phyloP scores from a whole-genome alignment of 805 yeast genomes.

The Myxozyma geophila region DNA sequence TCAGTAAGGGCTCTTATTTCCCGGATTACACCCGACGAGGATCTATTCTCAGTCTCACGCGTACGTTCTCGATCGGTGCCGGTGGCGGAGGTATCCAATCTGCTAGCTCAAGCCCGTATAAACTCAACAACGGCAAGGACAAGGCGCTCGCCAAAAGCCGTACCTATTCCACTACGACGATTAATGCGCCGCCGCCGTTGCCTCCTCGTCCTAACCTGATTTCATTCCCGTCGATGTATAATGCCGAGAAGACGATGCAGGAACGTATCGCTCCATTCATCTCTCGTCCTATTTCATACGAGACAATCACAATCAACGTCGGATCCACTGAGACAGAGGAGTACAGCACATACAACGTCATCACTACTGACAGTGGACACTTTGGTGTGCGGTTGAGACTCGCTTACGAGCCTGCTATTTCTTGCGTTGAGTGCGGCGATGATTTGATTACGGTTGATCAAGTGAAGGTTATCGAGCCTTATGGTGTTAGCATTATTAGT shows the following conservation, averaged over 20 bases:
- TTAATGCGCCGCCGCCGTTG: slow-evolving; percentile 27
- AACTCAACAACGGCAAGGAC: neutral
- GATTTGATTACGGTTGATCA: slow-evolving; percentile 53
- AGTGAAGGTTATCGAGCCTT: slow-evolving; percentile 50
- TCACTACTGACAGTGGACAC: slow-evolving; percentile 71
- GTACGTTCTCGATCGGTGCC: slow-evolving; percentile 22
- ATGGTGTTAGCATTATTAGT: slow-evolving; percentile 75
- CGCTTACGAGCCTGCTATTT: slow-evolving; percentile 62
- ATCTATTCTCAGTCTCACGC: slow-evolving; percentile 23
- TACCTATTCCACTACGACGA: neutral
- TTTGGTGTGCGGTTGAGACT: slow-evolving; percentile 60
- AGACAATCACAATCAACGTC: slow-evolving; percentile 59
- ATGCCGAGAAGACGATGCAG: slow-evolving; percentile 56
- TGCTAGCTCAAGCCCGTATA: neutral
- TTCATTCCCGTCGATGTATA: slow-evolving; percentile 32
- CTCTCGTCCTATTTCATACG: slow-evolving; percentile 64
- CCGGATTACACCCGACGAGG: slow-evolving; percentile 28
- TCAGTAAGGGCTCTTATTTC: slow-evolving; percentile 23
- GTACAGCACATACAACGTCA: slow-evolving; percentile 45
- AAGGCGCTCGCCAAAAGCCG: neutral
- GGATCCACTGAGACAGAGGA: slow-evolving; percentile 54
- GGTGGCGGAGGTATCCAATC: slow-evolving; percentile 1
- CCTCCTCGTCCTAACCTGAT: slow-evolving; percentile 35
- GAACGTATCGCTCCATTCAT: slow-evolving; percentile 73
- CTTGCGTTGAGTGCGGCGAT: slow-evolving; percentile 45